Base-by-base conservation (phyloP, 2,329 filamentous ascomycete genomes). In the Pyrenochaeta sp. region DNA sequence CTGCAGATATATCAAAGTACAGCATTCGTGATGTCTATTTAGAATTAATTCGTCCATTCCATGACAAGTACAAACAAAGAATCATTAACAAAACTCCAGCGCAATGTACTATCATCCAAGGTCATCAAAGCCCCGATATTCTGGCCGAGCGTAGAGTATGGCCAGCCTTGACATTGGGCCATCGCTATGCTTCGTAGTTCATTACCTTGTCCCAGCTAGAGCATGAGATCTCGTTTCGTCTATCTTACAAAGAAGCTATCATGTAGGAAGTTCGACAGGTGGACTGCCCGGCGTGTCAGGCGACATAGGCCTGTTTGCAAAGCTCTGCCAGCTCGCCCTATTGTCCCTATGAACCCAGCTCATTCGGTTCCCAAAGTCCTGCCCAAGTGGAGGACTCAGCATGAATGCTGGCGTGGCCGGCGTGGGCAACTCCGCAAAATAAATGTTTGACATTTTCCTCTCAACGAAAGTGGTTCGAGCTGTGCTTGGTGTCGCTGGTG, bases 341-440 rank as follows among this genome's bases (percentile, higher is more conserved):
- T 27, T 40, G 14, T 12, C 36, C 36, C 36, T 40, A 2, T 21
- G 23, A 27, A 27, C 18, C 36, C 36, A 40, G 7, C 36, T 40
- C 21, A 17, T 15, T 5, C 23, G 4, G 23, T 30, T 14, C 40
- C 40, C 40, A 42, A 30, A 6, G 5, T 20, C 14, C 7, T 15
- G 11, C 15, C 17, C 40, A 12, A 42, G 27, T 14, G 40, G 40
- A 4, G 40, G 23, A 15, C 23, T 42, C 21, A 30, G 6, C 14
- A 41, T 35, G 15, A 51, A 35, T 18, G 48, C 43, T 29, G 60
- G 60, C 12, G 53, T 52, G 1, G 44, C 52, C 4, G 56, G 59
- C n/a, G 50, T 61, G 1, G 53, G 53, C 15, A 64, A 17, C 35
- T 60, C 51, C 2, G 46, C 48, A 11, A 61, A 43, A 30, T 56